Base-by-base conservation (phyloP, 495 filamentous ascomycete species). In the Pyrenula massariospora region DNA sequence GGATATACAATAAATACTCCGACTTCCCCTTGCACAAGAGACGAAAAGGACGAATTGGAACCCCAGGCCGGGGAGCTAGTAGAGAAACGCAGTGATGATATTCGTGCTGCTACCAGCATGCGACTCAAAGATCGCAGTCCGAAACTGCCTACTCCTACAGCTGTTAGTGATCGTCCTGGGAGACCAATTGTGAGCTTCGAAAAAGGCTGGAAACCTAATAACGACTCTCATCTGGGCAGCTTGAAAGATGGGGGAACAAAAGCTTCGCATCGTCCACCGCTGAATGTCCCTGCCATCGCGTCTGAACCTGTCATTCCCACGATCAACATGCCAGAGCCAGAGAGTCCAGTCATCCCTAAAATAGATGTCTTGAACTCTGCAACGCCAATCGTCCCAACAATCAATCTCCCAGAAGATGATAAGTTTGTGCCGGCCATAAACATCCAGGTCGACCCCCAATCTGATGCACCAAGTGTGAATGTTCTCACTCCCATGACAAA, bases 121-220 rank as follows among this genome's bases (percentile, higher is more conserved):
- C 84, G 71, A 66, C 74, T 91, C 56, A 88, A 81, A 60, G 89
- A 95, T 66, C 83, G 90, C 62, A 95, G 91, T 64, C 70, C 85
- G 53, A 92, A 86, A 61, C 71, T 96, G 25, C 91, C 91, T 2
- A 90, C 83, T 63, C 91, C 91, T 61, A 87, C 87, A 24, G 80
- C 88, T 48, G 89, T 96, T 66, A 93, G 88, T 71, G 84, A 94
- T 70, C 84, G 77, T 59, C 82, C 85, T 55, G 87, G 88, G 54
- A 81, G 91, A 63, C 91, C 89, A 54, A 96, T 96, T 68, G 89
- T 96, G 73, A 95, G 91, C 77, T 96, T 96, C 75, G 81, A 91
- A 67, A 76, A 74, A 61, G 75, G 84, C 68, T 93, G 88, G 89
- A 86, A 84, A 71, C 81, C 88, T 56, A 74, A 70, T 8, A 52